Evolutionary conservation across 1,139 yeast species (phyloP).

Genomic region (Insectozyma bohioensis): DNA sequence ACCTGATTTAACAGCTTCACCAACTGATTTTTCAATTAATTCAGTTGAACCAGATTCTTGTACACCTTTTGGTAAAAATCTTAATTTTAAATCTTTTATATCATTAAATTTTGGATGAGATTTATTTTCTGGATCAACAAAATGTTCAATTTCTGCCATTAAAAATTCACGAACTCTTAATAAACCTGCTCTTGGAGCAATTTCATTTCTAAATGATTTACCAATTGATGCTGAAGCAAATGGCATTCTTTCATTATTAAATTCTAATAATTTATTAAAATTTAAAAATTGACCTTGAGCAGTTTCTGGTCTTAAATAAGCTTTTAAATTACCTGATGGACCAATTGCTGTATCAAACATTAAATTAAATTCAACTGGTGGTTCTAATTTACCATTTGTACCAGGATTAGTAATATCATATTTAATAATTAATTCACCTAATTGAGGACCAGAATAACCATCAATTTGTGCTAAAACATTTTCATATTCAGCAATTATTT

Average conservation of each 20-base stretch:
- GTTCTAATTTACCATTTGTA: slow-evolving; percentile 81
- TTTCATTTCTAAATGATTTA: slow-evolving; percentile 97
- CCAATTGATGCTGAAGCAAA: slow-evolving; percentile 99
- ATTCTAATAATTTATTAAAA: slow-evolving; percentile 89
- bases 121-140: slow-evolving; percentile 90
- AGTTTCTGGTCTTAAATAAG: slow-evolving; percentile 96
- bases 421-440: slow-evolving; percentile 83
- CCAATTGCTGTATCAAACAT: slow-evolving; percentile 99
- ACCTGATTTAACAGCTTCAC: slow-evolving; percentile 84
- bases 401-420: slow-evolving; percentile 87
- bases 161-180: slow-evolving; percentile 97
- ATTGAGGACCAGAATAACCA: slow-evolving; percentile 88
- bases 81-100: slow-evolving; percentile 69
- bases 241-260: slow-evolving; percentile 96
- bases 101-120: slow-evolving; percentile 76
- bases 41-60: slow-evolving; percentile 85
- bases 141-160: slow-evolving; percentile 99
- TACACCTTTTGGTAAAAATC: slow-evolving; percentile 79
- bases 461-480: slow-evolving; percentile 88
- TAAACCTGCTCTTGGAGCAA: slow-evolving; percentile 96
- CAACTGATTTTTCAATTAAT: slow-evolving; percentile 64
- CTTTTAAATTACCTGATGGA: slow-evolving; percentile 95
- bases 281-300: slow-evolving; percentile 99
- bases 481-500: slow-evolving; percentile 77
- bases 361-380: slow-evolving; percentile 92